Evolutionary conservation across 345 rosid species (phyloP).

Genomic region (Schrenkiella parvula): DNA sequence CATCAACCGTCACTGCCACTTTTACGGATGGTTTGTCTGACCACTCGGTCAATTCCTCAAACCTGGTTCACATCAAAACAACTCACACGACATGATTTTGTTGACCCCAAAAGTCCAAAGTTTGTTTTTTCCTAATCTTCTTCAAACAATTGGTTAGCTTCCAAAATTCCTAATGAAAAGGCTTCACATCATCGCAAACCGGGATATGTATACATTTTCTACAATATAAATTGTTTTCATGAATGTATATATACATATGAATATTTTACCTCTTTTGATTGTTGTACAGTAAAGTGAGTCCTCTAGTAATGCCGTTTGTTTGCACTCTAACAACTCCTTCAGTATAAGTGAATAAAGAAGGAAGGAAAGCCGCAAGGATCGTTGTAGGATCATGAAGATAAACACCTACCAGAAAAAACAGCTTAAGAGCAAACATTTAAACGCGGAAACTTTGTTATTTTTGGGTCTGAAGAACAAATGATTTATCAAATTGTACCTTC

Average conservation of each 20-base stretch:
- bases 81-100: background rate
- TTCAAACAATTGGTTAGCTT: background rate
- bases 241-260: too few relatives aligned
- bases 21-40: slow-evolving; percentile 67
- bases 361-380: slow-evolving; percentile 68
- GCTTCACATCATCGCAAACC: background rate
- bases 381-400: slow-evolving; percentile 94
- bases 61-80: slow-evolving; percentile 41
- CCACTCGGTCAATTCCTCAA: slow-evolving; percentile 61
- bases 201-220: background rate
- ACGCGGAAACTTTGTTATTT: background rate
- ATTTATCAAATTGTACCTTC: slow-evolving; percentile 42
- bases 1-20: slow-evolving; percentile 90
- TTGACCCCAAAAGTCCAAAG: background rate
- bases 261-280: slow-evolving; percentile 68
- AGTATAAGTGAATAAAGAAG: slow-evolving; percentile 69
- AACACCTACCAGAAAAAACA: slow-evolving; percentile 48
- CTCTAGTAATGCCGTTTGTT: slow-evolving; percentile 72
- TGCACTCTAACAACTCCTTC: slow-evolving; percentile 91
- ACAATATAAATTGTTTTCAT: background rate
- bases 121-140: background rate
- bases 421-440: background rate
- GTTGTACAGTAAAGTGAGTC: slow-evolving; percentile 69
- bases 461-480: background rate
- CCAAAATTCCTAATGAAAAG: background rate